Base-by-base conservation (phyloP, 768 basidiomycete genomes). In the Ramaria sp. region DNA sequence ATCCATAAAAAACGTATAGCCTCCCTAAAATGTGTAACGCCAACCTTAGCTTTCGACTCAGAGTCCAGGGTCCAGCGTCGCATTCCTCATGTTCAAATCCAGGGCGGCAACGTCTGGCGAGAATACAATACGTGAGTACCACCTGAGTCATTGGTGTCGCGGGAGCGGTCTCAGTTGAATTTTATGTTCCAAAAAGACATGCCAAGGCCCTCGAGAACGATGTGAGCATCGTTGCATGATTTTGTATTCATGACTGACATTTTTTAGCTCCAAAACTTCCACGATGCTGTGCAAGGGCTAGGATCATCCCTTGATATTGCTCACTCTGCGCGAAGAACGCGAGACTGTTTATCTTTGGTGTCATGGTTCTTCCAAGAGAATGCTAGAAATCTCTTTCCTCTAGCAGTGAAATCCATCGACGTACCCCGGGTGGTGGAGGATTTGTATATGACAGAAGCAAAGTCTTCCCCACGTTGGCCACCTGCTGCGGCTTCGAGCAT, bases 301-400 rank as follows among this genome's bases (percentile, higher is more conserved):
- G 48, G 48, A 34, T 50, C 48, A 15, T 50, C 48, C 28, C 24
- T 50, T 30, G 48, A 50, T 18, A 22, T 50, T 50, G 48, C 34
- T n/a, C 30, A 15, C 25, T 9, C 48, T 36, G 28, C 34, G 4
- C 30, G 34, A 20, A 37, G 28, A 20, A 34, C 28, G 48, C 30
- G 28, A 32, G 48, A 50, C 6, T 34, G 34, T 24, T 15, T 50
- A 5, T 36, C 5, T 15, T 8, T 22, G 24, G 34, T 37, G n/a
- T 34, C 34, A 2, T 50, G 48, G 28, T 13, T 36, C 7, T 5
- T 50, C 2, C 3, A 20, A 18, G 34, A 50, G 15, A 50, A 50
- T 30, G 48, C 48, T 16, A 50, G 13, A 34, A 37, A 12, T 15
- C 48, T 50, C 16, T 50, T 50, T 32, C 48, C 48, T n/a, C 32